Evolutionary conservation across 768 basidiomycete genomes (phyloP).

Genomic region (Neoboletus brunneissimus): DNA sequence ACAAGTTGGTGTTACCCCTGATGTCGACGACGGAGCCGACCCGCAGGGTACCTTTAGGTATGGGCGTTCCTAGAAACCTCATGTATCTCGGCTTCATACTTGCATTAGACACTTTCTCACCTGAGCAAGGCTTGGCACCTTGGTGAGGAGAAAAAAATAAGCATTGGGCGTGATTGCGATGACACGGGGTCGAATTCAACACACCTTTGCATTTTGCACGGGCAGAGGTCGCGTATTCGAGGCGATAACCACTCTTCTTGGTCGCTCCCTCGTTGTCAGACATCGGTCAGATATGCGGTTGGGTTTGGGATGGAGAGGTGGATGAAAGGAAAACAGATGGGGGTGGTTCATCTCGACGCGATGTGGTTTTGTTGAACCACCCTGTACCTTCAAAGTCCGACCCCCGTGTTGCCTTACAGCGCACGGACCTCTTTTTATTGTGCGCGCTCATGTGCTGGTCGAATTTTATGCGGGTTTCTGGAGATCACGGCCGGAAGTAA

Average conservation of each 20-base stretch:
- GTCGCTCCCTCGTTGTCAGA: slow-evolving; percentile 36
- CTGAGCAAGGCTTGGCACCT: slow-evolving; percentile 78
- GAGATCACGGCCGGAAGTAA: slow-evolving; percentile 10
- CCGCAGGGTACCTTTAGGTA: slow-evolving; percentile 71
- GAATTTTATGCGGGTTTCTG: slow-evolving; percentile 13
- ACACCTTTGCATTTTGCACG: slow-evolving; percentile 80
- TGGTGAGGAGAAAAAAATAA: slow-evolving; percentile 22
- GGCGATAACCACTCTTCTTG: slow-evolving; percentile 57
- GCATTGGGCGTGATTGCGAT: slow-evolving; percentile 17
- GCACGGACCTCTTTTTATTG: slow-evolving; percentile 35
- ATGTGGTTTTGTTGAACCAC: slow-evolving; percentile 39
- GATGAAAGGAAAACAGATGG: slow-evolving; percentile 31
- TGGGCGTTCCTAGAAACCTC: slow-evolving; percentile 52
- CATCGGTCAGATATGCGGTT: slow-evolving; percentile 26
- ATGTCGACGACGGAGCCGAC: slow-evolving; percentile 76
- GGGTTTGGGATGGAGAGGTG: slow-evolving; percentile 16
- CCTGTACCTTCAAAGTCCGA: slow-evolving; percentile 39
- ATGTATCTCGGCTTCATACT: slow-evolving; percentile 7
- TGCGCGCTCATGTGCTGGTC: slow-evolving; percentile 23
- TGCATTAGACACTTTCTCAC: slow-evolving; percentile 36
- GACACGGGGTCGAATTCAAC: slow-evolving; percentile 14
- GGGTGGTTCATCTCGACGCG: slow-evolving; percentile 40
- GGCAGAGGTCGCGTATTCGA: slow-evolving; percentile 69
- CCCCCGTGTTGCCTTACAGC: slow-evolving; percentile 30
- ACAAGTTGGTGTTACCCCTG: slow-evolving; percentile 68